Base-by-base conservation (phyloP, 352 stramenopile species). In the Pythium dissimile region DNA sequence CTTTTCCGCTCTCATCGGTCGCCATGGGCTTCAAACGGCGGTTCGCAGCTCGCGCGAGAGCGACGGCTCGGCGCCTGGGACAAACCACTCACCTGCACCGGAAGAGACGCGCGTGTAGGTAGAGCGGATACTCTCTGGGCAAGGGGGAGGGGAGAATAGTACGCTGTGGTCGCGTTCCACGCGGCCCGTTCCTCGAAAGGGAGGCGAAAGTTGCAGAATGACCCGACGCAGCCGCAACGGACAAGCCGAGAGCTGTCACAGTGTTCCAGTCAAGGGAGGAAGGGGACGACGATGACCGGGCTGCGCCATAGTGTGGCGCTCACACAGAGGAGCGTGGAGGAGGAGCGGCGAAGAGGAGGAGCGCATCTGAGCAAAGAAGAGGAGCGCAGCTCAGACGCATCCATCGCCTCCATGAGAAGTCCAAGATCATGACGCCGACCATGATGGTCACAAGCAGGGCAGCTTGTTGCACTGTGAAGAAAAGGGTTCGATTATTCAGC, bases 191-290 rank as follows among this genome's bases (percentile, higher is more conserved):
- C 64, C 59, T 67, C 41, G 64, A 72, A 67, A 72, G 53, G 27
- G 58, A 62, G 23, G 53, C 48, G 64, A 72, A 72, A 72, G 64
- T 72, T 72, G 59, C 64, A 53, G 68, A 72, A 43, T 68, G 64
- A 64, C 24, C 49, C n/a, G 30, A 20, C 9, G 28, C 24, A 9
- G 12, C 13, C 30, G 37, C 45, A 56, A 55, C 43, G 21, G 54
- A 23, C 42, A 23, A 30, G 39, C 10, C 23, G 8, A 12, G 42
- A 34, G 26, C 11, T 37, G 41, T 43, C 26, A 38, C 26, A 55
- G 27, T 28, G 24, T 26, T 1, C 10, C 30, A n/a, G 16, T 7
- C 39, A 27, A 46, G 27, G 11, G 12, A 16, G 12, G 43, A 50
- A n/a, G n/a, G n/a, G n/a, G n/a, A n/a, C n/a, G n/a, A n/a, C n/a